Conservation (phyloP, 192 early-diverging fungal genomes). For the Linnemannia elongata region DNA sequence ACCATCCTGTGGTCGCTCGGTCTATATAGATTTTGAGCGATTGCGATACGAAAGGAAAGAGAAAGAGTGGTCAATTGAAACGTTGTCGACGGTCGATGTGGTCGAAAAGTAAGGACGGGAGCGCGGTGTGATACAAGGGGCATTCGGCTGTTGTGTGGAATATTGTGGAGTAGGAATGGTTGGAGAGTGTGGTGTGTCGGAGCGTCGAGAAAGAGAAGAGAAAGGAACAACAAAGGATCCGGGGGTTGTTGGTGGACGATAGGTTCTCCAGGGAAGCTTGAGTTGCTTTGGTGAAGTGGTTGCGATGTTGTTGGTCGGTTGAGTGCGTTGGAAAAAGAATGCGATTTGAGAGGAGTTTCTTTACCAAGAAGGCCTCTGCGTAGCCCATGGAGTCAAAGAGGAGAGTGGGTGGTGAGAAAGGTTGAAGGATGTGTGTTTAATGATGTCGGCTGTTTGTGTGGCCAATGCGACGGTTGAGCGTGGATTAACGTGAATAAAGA, state of each 20-base stretch:
- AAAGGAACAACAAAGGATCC: not conserved
- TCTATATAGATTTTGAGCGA: conserved; percentile 23
- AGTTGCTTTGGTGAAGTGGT: not conserved
- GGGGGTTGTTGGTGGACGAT: not conserved
- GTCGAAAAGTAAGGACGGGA: not conserved
- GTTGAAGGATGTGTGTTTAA: not conserved
- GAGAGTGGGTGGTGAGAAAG: not conserved
- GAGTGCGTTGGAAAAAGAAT: not conserved
- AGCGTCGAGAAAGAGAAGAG: not conserved
- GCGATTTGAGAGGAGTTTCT: not conserved
- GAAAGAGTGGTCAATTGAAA: not conserved
- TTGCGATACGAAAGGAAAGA: not conserved
- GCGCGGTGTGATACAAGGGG: not conserved
- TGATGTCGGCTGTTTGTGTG: conserved; percentile 2
- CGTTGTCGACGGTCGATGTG: not conserved
- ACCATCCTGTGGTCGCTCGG: conserved; percentile 63
- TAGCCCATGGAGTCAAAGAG: conserved; percentile 9
- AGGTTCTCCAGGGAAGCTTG: not conserved
- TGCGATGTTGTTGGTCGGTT: not conserved
- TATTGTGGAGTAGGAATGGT: not conserved
- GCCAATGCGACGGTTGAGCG: not conserved
- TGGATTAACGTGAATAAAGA: not conserved
- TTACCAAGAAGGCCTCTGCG: conserved; percentile 33
- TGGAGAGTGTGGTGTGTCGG: not conserved
- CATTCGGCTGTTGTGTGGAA: not conserved